Base-by-base conservation (phyloP, 345 rosid species). In the Ailanthus altissimus region DNA sequence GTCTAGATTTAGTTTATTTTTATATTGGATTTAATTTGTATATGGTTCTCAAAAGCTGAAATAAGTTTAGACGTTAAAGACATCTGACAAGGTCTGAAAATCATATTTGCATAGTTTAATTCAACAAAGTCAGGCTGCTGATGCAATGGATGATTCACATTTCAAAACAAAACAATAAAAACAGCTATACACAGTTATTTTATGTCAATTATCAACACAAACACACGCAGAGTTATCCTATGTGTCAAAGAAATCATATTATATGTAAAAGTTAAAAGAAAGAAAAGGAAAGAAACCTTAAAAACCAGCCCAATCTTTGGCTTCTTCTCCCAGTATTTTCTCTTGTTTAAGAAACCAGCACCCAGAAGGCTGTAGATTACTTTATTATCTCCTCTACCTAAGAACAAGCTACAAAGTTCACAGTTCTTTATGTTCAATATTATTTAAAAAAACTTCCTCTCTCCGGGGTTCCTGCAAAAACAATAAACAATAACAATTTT, bases 271-370 rank as follows among this genome's bases (percentile, higher is more conserved):
- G 63, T 20, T 53, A 51, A 77, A 75, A 28, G 10, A n/a, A 46
- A 20, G 25, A 40, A 70, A 73, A 43, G n/a, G 51, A 51, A 75
- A 69, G 58, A 66, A 80, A 84, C 84, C 82, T 81, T 63, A 74
- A 82, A 82, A 78, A 74, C 51, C 69, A 67, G 82, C 45, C 73
- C 36, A 66, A 53, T 67, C 76, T 78, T 79, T 81, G 81, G 75
- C 78, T 38, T 60, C 18, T 80, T 69, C 47, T 51, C 38, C 54
- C 26, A 15, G 26, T 38, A 21, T 61, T 54, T 21, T 77, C 26
- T 72, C 46, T 70, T 69, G 72, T 67, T 50, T 36, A 61, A 23
- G 56, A 58, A 58, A 58, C 5, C 42, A 28, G 76, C 26, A 60
- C 26, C 26, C 42, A 42, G 76, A 59, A 45, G 76, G 18, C 25